Evolutionary conservation across 2,329 filamentous ascomycete genomes (phyloP), one percentile per base, ranked within the genome.

Genomic region (Colletotrichum filicis): DNA sequence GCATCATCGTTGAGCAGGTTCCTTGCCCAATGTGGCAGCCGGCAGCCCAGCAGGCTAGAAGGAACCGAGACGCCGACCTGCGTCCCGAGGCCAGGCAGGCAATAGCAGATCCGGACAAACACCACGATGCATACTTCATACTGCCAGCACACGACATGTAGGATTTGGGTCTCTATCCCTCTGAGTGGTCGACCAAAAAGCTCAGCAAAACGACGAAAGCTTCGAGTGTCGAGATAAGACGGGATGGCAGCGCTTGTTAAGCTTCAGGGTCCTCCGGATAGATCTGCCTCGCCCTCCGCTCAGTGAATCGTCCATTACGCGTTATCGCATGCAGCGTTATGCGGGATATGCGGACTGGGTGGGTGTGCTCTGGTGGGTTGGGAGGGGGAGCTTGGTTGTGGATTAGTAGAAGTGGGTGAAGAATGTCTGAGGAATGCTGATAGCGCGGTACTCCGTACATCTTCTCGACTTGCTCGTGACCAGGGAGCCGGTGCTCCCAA

Each of bases 321-420:
- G 71, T 73, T 73, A 73, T 73, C 71, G 71, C 71, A 71, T 73
- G 71, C 66, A 73, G 71, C 60, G 71, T 56, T 73, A 70, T 66
- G 71, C 66, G 59, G 66, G 70, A 60, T 70, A 66, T 65, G 70
- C 66, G 56, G 66, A 71, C 67, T 65, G 60, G 61, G 71, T 73
- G 71, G 71, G 24, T 66, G 24, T 66, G 46, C 60, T 49, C 7
- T 16, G 46, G 71, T 71, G 66, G 71, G 67, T 61, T 57, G 71
- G 56, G 56, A 69, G 53, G 64, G 66, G 66, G 60, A 69, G 66
- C 66, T 64, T 49, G 52, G 37, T 70, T 57, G 60, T 32, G 19
- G 62, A 16, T 26, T 52, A 66, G 69, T 55, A 61, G 60, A 62
- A 24, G n/a, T 42, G 60, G 42, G 66, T 73, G 60, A 73, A 66